These are phyloP conservation scores for Leccinum ochraceum DNA, from an alignment of 768 basidiomycete genomes.

Conservation along the genomic window DNA sequence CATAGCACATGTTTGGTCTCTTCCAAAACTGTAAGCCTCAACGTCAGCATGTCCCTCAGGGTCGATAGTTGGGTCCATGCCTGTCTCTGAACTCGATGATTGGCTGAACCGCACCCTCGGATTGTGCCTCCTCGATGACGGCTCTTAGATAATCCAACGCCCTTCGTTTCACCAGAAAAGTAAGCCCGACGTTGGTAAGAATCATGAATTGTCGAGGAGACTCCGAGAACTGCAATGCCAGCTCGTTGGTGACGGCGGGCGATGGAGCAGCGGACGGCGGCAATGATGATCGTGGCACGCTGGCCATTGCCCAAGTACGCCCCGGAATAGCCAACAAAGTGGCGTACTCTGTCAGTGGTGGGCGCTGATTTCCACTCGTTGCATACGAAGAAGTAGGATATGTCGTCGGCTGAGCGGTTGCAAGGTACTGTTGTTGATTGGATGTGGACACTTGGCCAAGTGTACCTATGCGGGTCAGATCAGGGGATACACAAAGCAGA, in stretches of 20 bases:
- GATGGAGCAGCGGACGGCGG: slow-evolving; percentile 42
- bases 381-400: slow-evolving; percentile 45
- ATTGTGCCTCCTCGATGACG: slow-evolving; percentile 79
- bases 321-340: slow-evolving; percentile 79
- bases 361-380: slow-evolving; percentile 44
- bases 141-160: slow-evolving; percentile 83
- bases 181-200: slow-evolving; percentile 83
- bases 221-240: slow-evolving; percentile 82
- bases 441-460: slow-evolving; percentile 63
- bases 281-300: slow-evolving; percentile 41
- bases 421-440: slow-evolving; percentile 35
- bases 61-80: slow-evolving; percentile 38
- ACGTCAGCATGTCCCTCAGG: slow-evolving; percentile 3
- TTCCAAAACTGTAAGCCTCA: slow-evolving; percentile 65
- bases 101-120: slow-evolving; percentile 73
- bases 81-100: slow-evolving; percentile 82
- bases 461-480: slow-evolving; percentile 69
- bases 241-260: slow-evolving; percentile 70
- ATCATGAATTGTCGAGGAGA: slow-evolving; percentile 80
- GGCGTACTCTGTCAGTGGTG: slow-evolving; percentile 76
- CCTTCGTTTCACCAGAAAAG: slow-evolving; percentile 76
- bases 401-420: slow-evolving; percentile 39
- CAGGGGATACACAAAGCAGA: slow-evolving; percentile 72
- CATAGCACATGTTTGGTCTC: slow-evolving; percentile 93
- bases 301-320: slow-evolving; percentile 80